Evolutionary conservation across 495 filamentous ascomycete species (phyloP).

Genomic region (Penicillium diatomitis): DNA sequence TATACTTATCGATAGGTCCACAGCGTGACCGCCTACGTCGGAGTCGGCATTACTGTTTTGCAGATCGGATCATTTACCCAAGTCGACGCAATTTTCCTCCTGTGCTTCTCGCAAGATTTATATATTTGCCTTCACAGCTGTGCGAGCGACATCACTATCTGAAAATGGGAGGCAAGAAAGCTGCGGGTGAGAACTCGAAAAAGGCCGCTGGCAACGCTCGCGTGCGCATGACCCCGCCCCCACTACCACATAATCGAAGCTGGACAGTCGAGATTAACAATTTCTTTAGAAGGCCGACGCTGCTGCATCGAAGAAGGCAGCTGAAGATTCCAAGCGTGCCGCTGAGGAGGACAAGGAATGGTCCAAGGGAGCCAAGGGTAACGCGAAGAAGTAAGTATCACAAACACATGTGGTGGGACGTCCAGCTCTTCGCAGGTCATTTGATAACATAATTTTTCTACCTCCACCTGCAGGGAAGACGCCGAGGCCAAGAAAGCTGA

Average conservation of each 20-base stretch:
- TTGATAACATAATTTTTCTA: slow-evolving; percentile 7
- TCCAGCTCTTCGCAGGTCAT: not conserved
- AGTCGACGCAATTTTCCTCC: slow-evolving; percentile 11
- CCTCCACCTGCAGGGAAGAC: slow-evolving; percentile 51
- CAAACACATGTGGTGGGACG: not conserved
- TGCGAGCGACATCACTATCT: not conserved
- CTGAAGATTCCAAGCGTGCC: slow-evolving; percentile 55
- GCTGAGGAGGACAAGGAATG: slow-evolving; percentile 69
- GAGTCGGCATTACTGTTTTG: slow-evolving; percentile 19
- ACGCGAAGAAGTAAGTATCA: slow-evolving; percentile 63
- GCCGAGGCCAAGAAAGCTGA: slow-evolving; percentile 82
- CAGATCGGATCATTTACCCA: slow-evolving; percentile 19
- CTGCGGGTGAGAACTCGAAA: slow-evolving; percentile 66
- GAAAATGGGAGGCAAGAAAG: slow-evolving; percentile 53
- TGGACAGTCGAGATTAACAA: slow-evolving; percentile 6
- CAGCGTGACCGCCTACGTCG: slow-evolving; percentile 18
- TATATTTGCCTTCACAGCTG: not conserved
- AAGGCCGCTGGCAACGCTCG: slow-evolving; percentile 81
- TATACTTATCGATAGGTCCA: slow-evolving; percentile 5
- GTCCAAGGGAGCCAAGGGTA: slow-evolving; percentile 76
- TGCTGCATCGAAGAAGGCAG: slow-evolving; percentile 67
- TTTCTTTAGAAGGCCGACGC: slow-evolving; percentile 73
- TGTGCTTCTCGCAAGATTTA: not conserved
- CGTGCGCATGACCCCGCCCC: slow-evolving; percentile 33
- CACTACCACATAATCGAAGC: slow-evolving; percentile 14